Evolutionary conservation across 2,329 filamentous ascomycete species (phyloP), one percentile per base, ranked within the genome.

Genomic region (Stachybotrys elegans): DNA sequence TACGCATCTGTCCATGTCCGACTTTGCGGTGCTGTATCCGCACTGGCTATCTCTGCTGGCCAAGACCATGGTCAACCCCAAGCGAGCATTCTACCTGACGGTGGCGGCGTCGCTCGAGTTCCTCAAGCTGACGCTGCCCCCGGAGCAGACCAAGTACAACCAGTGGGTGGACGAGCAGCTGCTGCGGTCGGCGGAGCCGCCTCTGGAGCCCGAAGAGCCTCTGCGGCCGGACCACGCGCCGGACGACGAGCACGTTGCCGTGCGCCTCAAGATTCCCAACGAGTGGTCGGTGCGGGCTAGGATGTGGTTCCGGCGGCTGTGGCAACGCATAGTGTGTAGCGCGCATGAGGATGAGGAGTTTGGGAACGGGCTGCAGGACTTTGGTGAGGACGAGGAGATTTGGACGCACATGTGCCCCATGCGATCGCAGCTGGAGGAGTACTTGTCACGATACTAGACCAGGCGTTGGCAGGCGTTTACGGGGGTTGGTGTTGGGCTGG

Each of bases 1-100:
- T 1, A 77, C 84, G 2, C 81, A 86, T 55, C 67, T 86, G 22
- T 78, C 75, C 5, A 81, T 85, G 57, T 81, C 77, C 2, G 82
- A 86, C 60, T 86, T 86, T 54, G 76, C 78, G 2, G 63, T 86
- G 2, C 62, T 86, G 16, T 86, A 85, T 53, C 78, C 75, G 4
- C 70, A 73, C 32, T 66, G 79, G 51, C 76, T 77, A 57, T 75
- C 76, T 2, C 57, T 79, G 8, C 62, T 84, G 13, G 67, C 81
- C 48, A 86, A 86, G 58, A 77, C 76, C 41, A 76, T 81, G 13
- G 75, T 82, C n/a, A 73, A 85, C 52, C 79, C 81, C 0, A 64
- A 73, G 39, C 70, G 82, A 43, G 81, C 81, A 3, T 71, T 84
- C 21, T 76, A 81, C 55, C 66, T 86, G 29, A 85, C 83, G 36